Evolutionary conservation across 768 basidiomycete species (phyloP).

Genomic region (Glaciozyma martinii): DNA sequence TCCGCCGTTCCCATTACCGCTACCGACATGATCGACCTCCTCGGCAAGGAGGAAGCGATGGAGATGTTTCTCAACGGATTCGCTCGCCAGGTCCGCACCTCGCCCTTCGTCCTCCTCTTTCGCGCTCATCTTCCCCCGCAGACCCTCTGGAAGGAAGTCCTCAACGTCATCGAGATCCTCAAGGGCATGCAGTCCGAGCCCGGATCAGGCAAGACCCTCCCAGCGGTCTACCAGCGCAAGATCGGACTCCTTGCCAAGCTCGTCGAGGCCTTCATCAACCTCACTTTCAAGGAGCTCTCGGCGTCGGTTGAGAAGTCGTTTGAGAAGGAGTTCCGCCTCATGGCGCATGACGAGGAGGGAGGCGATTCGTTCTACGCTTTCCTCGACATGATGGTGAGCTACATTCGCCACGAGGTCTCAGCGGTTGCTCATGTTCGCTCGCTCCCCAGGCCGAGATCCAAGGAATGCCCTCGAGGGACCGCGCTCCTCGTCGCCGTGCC

Average conservation of each 20-base stretch:
- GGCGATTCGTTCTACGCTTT: conserved; percentile 6
- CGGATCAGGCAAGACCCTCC: conserved; percentile 63
- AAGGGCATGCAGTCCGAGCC: conserved; percentile 50
- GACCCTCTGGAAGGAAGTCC: conserved; percentile 76
- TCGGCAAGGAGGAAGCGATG: conserved; percentile 15
- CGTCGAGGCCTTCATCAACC: conserved; percentile 68
- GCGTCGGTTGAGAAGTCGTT: conserved; percentile 74
- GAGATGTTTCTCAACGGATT: conserved; percentile 16
- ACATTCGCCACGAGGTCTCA: not conserved
- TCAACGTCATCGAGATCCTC: conserved; percentile 76
- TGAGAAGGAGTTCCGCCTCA: conserved; percentile 47
- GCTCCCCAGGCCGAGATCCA: conserved; percentile 7
- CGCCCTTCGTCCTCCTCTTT: conserved; percentile 52
- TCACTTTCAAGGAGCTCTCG: conserved; percentile 73
- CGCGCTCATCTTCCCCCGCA: conserved; percentile 50
- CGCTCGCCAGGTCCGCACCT: conserved; percentile 38
- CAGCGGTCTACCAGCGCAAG: conserved; percentile 45
- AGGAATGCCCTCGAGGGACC: not conserved
- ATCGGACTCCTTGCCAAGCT: conserved; percentile 48
- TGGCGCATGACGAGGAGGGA: not conserved
- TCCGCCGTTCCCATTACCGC: not conserved
- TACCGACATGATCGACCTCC: not conserved
- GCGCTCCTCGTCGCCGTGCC: not conserved
- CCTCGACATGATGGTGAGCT: conserved; percentile 6
- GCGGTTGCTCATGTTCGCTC: too few relatives aligned